Evolutionary conservation across 345 rosid genomes (phyloP).

Genomic region (Eutrema heterophyllum): DNA sequence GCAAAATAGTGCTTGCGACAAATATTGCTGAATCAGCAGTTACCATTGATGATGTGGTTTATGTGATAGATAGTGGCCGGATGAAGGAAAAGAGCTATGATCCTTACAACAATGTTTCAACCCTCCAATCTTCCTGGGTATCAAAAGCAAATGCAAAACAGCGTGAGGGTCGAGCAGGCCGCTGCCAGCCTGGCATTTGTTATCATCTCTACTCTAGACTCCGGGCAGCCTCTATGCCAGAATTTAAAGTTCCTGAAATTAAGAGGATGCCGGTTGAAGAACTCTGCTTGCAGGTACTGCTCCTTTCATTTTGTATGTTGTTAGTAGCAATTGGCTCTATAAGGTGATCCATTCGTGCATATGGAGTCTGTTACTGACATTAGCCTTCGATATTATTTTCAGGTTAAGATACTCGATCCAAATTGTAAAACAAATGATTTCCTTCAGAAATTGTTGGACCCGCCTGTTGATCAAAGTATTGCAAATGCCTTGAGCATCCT

Average conservation of each 20-base stretch:
- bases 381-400: slow-evolving; percentile 5
- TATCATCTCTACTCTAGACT: slow-evolving; percentile 84
- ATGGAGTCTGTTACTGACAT: not conserved
- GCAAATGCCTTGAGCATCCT: slow-evolving; percentile 68
- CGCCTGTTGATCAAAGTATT: slow-evolving; percentile 71
- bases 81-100: slow-evolving; percentile 98
- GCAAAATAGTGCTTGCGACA: slow-evolving; percentile 83
- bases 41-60: slow-evolving; percentile 93
- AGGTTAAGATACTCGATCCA: slow-evolving; percentile 91
- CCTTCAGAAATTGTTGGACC: slow-evolving; percentile 77
- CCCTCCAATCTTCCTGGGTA: slow-evolving; percentile 89
- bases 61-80: slow-evolving; percentile 91
- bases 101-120: slow-evolving; percentile 81
- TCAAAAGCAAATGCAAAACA: slow-evolving; percentile 97
- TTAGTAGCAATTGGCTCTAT: not conserved
- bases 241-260: slow-evolving; percentile 86
- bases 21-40: slow-evolving; percentile 92
- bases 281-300: slow-evolving; percentile 81
- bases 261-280: slow-evolving; percentile 93
- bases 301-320: not conserved
- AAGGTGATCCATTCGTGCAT: not conserved
- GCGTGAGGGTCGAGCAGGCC: slow-evolving; percentile 95
- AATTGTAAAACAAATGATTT: slow-evolving; percentile 58
- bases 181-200: slow-evolving; percentile 91
- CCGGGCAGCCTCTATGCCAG: slow-evolving; percentile 75